phyloP scores from a whole-genome alignment of 306 rosid genomes.

The Acacia confusa region DNA sequence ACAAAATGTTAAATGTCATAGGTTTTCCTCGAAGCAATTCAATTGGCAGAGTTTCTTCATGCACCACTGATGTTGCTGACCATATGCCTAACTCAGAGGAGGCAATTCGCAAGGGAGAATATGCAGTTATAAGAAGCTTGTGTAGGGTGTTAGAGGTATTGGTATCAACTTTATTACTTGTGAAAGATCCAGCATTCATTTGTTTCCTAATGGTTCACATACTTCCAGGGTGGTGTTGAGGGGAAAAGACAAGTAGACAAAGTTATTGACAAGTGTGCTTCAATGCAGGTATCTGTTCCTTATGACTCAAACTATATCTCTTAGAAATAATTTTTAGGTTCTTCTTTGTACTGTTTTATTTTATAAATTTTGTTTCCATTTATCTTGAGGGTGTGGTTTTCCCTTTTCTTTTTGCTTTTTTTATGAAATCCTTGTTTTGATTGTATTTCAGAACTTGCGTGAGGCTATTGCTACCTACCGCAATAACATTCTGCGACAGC shows the following conservation, averaged over 20 bases:
- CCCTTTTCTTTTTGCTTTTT: neutral
- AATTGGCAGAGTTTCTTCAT: conserved; percentile 66
- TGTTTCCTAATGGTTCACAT: conserved; percentile 29
- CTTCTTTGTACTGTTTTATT: conserved; percentile 16
- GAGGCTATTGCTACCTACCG: conserved; percentile 92
- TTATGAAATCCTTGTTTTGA: conserved; percentile 29
- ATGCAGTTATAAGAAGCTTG: conserved; percentile 85
- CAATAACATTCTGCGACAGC: conserved; percentile 77
- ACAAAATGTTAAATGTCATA: conserved; percentile 29
- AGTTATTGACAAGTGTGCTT: conserved; percentile 88
- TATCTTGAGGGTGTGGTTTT: conserved; percentile 25
- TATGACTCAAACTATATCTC: conserved; percentile 10
- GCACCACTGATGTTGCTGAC: conserved; percentile 55
- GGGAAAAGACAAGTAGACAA: conserved; percentile 95
- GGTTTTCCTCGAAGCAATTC: conserved; percentile 84
- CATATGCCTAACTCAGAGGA: conserved; percentile 73
- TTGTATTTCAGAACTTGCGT: conserved; percentile 69
- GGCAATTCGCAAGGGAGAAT: conserved; percentile 91
- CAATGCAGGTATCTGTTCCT: conserved; percentile 76
- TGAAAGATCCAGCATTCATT: conserved; percentile 3
- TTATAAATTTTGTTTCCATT: conserved; percentile 24
- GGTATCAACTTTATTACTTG: conserved; percentile 26
- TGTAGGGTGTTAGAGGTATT: conserved; percentile 89
- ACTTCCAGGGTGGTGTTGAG: conserved; percentile 83
- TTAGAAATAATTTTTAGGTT: conserved; percentile 8